Base-by-base conservation (phyloP, 257 asterid genomes). In the Apocynum venetum region DNA sequence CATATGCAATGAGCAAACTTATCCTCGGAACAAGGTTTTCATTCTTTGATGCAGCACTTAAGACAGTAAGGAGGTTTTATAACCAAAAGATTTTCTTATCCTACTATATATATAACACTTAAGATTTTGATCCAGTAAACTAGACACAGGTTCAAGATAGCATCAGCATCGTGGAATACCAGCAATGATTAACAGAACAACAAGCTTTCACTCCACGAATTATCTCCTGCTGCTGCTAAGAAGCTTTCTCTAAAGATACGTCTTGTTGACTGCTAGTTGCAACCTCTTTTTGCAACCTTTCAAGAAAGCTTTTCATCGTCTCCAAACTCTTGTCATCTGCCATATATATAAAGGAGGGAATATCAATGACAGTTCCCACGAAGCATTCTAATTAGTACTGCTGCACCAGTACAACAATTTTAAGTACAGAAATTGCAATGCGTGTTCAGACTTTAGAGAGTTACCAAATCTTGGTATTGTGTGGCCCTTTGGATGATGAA, bases 381-480 rank as follows among this genome's bases (percentile, higher is more conserved):
- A 43, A 68, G 53, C 36, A 67, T 41, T 40, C 71, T 14, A 25
- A 5, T 20, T 25, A 31, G 68, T 61, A 31, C 61, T 17, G 31
- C 9, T 17, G 8, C 31, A 57, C 64, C 1, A 19, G 36, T 57
- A 57, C 69, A 63, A 36, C 8, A 17, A 74, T 0, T 46, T 19
- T 0, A 59, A n/a, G 72, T 51, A 55, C 41, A 66, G 49, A 73
- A 75, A 25, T 48, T 49, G 72, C 19, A 52, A 52, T 66, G 35
- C 8, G 48, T 14, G 56, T n/a, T 69, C 51, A 60, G 64, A 69
- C 61, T 72, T 25, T 44, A 43, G 84, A 61, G 63, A 52, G 47
- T 88, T 89, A 91, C 97, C 98, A 69, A 93, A 91, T 89, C 97
- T 84, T 6, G 98, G 98, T 63, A 91, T 85, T 0, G 98, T 93